phyloP scores from a whole-genome alignment of 1,139 yeast genomes.

The Protomyces inundatus region DNA sequence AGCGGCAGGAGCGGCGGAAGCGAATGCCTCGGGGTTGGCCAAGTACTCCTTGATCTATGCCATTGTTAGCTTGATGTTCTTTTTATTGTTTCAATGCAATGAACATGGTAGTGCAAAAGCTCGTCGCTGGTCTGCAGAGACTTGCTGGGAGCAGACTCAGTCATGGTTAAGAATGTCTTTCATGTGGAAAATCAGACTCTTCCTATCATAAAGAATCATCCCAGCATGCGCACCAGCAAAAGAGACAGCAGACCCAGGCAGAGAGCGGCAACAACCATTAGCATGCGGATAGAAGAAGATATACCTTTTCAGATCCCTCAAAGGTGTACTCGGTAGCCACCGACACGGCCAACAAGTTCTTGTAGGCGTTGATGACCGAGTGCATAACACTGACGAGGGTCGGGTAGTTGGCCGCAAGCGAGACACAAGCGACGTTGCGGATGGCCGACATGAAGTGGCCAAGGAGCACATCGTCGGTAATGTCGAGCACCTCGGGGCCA shows the following conservation, averaged over 20 bases:
- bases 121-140: neutral
- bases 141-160: neutral
- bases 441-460: slow-evolving; percentile 89
- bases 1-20: slow-evolving; percentile 58
- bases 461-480: slow-evolving; percentile 94
- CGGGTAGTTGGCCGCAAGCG: slow-evolving; percentile 98
- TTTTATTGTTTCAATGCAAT: no score
- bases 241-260: no score
- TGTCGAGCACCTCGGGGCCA: slow-evolving; percentile 95
- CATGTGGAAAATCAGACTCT: neutral
- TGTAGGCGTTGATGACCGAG: slow-evolving; percentile 98
- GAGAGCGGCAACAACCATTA: neutral
- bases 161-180: neutral
- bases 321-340: slow-evolving; percentile 97
- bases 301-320: slow-evolving; percentile 92
- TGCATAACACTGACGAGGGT: slow-evolving; percentile 99
- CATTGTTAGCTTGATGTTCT: neutral
- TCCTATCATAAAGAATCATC: neutral
- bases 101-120: neutral
- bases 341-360: slow-evolving; percentile 96
- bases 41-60: slow-evolving; percentile 82
- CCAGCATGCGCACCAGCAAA: neutral
- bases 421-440: slow-evolving; percentile 88
- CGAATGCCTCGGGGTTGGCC: slow-evolving; percentile 99
- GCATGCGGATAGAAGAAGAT: neutral